These are phyloP conservation scores for Paramarasmius palmivorus DNA, from an alignment of 1,284 basidiomycete genomes.

Conservation along the genomic window DNA sequence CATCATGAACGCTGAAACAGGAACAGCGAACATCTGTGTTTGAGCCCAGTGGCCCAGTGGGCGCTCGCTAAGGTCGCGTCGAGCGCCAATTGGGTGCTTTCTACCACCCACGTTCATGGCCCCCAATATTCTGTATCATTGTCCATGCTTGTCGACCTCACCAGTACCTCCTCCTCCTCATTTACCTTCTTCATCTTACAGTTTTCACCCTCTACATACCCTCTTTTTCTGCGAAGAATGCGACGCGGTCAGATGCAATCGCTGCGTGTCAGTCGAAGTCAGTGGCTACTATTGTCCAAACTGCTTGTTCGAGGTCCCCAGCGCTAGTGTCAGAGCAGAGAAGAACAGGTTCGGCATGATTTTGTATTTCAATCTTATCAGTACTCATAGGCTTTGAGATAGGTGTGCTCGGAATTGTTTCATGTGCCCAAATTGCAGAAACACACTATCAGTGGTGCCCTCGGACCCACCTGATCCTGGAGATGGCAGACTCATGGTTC, in stretches of 20 bases:
- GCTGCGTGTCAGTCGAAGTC: constrained; percentile 90
- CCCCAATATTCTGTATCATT: constrained; percentile 67
- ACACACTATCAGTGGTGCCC: constrained; percentile 85
- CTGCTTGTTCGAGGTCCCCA: constrained; percentile 98
- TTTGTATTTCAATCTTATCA: not conserved
- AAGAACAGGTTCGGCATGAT: constrained; percentile 79
- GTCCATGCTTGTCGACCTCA: constrained; percentile 63
- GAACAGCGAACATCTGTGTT: too few relatives aligned
- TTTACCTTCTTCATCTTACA: constrained; percentile 68
- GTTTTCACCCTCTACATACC: constrained; percentile 80
- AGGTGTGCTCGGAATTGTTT: constrained; percentile 99
- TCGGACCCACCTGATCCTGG: constrained; percentile 77
- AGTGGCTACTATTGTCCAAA: constrained; percentile 98
- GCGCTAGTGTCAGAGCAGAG: constrained; percentile 92
- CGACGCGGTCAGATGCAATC: constrained; percentile 90
- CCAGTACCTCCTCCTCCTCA: constrained; percentile 74
- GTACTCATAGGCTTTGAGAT: constrained; percentile 9
- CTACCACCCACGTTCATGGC: constrained; percentile 27
- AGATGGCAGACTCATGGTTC: constrained; percentile 49
- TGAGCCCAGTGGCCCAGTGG: too few relatives aligned
- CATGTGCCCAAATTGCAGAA: constrained; percentile 89
- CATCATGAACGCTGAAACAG: too few relatives aligned
- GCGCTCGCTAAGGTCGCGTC: not conserved
- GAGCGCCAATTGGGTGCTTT: not conserved
- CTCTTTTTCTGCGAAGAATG: constrained; percentile 99